A percentile compares a stretch with the other conserved stretches of the same genome.
Evolutionary conservation across 2,329 filamentous ascomycete species (phyloP).

Genomic region (Pseudogymnoascus sp.): DNA sequence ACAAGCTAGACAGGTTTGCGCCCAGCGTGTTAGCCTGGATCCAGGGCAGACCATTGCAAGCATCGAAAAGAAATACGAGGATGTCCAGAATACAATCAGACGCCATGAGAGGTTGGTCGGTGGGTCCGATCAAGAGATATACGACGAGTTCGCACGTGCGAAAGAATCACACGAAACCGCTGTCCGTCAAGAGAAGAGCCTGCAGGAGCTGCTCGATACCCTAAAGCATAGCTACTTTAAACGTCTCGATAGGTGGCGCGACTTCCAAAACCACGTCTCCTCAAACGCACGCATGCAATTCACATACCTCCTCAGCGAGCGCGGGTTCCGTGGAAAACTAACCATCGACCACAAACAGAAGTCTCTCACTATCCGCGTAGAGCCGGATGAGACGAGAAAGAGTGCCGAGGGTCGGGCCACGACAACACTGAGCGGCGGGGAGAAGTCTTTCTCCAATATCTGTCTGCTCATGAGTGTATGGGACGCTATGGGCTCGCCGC

Average conservation of each 20-base stretch:
- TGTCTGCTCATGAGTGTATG: slow-evolving; percentile 87
- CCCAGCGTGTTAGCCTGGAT: slow-evolving; percentile 51
- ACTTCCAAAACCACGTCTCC: slow-evolving; percentile 78
- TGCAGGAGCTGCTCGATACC: slow-evolving; percentile 33
- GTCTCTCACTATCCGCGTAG: slow-evolving; percentile 67
- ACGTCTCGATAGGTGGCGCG: slow-evolving; percentile 66
- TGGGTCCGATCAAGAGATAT: slow-evolving; percentile 56
- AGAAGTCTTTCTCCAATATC: slow-evolving; percentile 96
- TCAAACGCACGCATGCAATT: slow-evolving; percentile 80
- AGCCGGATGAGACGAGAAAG: slow-evolving; percentile 60
- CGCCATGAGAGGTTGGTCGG: slow-evolving; percentile 31
- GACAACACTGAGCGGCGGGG: slow-evolving; percentile 87
- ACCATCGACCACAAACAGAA: slow-evolving; percentile 68
- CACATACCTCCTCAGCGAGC: slow-evolving; percentile 77
- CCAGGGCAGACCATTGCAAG: slow-evolving; percentile 53
- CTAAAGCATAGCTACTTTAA: slow-evolving; percentile 54
- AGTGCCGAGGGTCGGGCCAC: slow-evolving; percentile 68
- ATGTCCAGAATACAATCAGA: slow-evolving; percentile 35
- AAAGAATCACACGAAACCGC: slow-evolving; percentile 35
- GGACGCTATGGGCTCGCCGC: slow-evolving; percentile 95
- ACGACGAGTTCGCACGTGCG: slow-evolving; percentile 35
- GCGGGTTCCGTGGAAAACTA: slow-evolving; percentile 77
- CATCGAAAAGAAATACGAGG: slow-evolving; percentile 45
- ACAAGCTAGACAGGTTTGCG: slow-evolving; percentile 45
- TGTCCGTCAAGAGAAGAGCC: slow-evolving; percentile 36